These are phyloP conservation scores for Saccharomycopsis oosterbeekiorum DNA, from an alignment of 805 yeast species.

Conservation along the genomic window DNA sequence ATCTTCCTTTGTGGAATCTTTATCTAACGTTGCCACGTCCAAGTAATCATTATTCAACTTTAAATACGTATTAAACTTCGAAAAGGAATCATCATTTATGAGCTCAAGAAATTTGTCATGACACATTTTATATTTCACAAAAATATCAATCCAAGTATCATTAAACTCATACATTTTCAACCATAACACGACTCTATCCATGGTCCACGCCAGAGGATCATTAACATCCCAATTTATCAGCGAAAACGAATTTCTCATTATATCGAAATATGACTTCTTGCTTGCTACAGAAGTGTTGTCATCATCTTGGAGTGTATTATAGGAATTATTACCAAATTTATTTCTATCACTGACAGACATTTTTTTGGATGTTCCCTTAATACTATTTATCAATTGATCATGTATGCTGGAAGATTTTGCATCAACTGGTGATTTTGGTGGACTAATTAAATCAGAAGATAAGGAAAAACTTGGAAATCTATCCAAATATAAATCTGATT, in stretches of 20 bases:
- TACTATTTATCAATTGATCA: neutral
- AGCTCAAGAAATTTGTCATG: slow-evolving; percentile 59
- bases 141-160: slow-evolving; percentile 61
- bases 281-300: slow-evolving; percentile 3
- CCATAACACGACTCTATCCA: slow-evolving; percentile 60
- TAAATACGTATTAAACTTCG: slow-evolving; percentile 27
- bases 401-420: neutral
- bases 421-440: slow-evolving; percentile 14
- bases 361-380: neutral
- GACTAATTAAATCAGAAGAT: slow-evolving; percentile 13
- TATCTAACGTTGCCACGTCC: slow-evolving; percentile 21
- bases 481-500: slow-evolving; percentile 16
- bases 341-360: neutral
- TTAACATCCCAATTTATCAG: slow-evolving; percentile 37
- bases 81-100: slow-evolving; percentile 55
- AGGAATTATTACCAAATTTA: neutral
- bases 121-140: slow-evolving; percentile 44
- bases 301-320: neutral
- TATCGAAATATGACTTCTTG: slow-evolving; percentile 8
- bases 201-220: slow-evolving; percentile 59
- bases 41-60: slow-evolving; percentile 19
- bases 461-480: slow-evolving; percentile 16
- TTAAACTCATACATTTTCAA: slow-evolving; percentile 59
- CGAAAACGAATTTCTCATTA: slow-evolving; percentile 7
- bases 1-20: neutral